Evolutionary conservation across 2,329 filamentous ascomycete species (phyloP).

Genomic region (Alternaria hordeiaustralica): DNA sequence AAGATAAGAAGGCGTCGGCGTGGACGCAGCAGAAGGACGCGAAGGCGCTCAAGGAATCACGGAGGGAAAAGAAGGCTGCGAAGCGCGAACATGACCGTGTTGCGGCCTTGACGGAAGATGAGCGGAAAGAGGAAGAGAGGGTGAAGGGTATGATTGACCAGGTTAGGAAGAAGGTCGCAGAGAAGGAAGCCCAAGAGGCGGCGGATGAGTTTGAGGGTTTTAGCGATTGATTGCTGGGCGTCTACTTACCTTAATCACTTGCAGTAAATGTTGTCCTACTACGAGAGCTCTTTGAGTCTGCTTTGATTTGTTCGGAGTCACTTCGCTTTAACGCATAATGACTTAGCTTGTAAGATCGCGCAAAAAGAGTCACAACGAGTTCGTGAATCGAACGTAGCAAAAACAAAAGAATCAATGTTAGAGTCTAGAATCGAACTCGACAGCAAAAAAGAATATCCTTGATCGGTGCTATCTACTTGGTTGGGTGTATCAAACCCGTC

Average conservation of each 20-base stretch:
- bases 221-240: slow-evolving; percentile 28
- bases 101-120: slow-evolving; percentile 34
- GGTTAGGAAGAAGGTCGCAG: slow-evolving; percentile 34
- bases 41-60: slow-evolving; percentile 37
- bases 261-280: too few relatives aligned
- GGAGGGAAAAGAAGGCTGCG: slow-evolving; percentile 44
- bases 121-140: slow-evolving; percentile 44
- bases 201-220: slow-evolving; percentile 46
- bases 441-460: too few relatives aligned
- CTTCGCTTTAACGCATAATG: too few relatives aligned
- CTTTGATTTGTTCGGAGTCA: too few relatives aligned
- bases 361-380: neutral
- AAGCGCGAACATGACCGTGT: slow-evolving; percentile 40
- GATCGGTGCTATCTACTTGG: too few relatives aligned
- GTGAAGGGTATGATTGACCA: slow-evolving; percentile 40
- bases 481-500: too few relatives aligned
- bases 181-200: slow-evolving; percentile 31
- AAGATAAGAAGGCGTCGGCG: slow-evolving; percentile 36
- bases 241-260: neutral
- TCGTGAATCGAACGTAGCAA: neutral
- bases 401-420: neutral
- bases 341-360: too few relatives aligned
- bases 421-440: too few relatives aligned
- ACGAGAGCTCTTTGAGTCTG: too few relatives aligned
- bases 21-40: slow-evolving; percentile 49